These are phyloP conservation scores for Schizosaccharomyces japonicus DNA, from an alignment of 805 yeast species.

Conservation along the genomic window DNA sequence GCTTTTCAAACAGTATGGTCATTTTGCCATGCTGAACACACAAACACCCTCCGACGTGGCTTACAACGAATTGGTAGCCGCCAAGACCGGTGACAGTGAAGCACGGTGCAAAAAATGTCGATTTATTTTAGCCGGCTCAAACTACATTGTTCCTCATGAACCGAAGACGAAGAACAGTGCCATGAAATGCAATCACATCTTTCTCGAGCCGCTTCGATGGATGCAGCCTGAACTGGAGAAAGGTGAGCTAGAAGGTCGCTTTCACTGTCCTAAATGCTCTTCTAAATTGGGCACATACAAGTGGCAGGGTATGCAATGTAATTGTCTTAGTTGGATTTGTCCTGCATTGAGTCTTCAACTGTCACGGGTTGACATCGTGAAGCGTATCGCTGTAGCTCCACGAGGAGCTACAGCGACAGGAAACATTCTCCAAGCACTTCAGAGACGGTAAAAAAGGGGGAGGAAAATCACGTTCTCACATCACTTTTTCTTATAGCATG, in stretches of 20 bases:
- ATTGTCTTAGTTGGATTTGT: constrained; percentile 87
- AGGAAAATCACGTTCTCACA: no score
- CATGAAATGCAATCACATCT: constrained; percentile 49
- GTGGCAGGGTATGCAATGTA: constrained; percentile 86
- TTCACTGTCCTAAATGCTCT: constrained; percentile 61
- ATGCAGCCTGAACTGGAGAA: constrained; percentile 57
- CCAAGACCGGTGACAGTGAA: constrained; percentile 9
- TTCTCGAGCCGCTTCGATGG: constrained; percentile 77
- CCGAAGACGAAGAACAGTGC: constrained; percentile 5
- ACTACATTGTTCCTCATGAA: constrained; percentile 36
- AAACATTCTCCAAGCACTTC: no score
- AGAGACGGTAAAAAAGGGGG: no score
- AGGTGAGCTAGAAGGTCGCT: constrained; percentile 67
- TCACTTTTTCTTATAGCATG: no score
- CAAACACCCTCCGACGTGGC: not conserved
- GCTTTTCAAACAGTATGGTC: constrained; percentile 9
- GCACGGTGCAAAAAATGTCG: constrained; percentile 71
- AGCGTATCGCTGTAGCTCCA: no score
- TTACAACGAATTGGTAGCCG: not conserved
- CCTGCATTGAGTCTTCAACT: constrained; percentile 70
- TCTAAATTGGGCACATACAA: constrained; percentile 74
- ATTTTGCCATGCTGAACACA: not conserved
- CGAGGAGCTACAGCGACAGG: no score
- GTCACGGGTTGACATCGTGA: constrained; percentile 47
- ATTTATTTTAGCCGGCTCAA: constrained; percentile 35